Evolutionary conservation across 2,329 filamentous ascomycete genomes (phyloP).

Genomic region (Bimuria novae-zelandiae): DNA sequence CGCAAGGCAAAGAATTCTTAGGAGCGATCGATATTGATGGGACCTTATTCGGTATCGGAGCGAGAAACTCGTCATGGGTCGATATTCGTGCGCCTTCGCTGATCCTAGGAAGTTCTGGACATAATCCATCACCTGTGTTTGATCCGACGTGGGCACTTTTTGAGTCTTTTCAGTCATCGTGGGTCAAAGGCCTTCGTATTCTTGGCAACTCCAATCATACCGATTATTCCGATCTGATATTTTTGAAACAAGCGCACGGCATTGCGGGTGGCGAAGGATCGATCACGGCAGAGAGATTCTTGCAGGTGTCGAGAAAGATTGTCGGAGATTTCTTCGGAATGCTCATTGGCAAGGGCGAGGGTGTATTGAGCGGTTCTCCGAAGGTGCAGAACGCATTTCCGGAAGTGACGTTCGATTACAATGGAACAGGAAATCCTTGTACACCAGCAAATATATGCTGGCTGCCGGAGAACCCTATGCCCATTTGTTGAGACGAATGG

Average conservation of each 20-base stretch:
- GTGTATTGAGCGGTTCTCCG: background rate
- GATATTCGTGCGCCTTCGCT: slow-evolving; percentile 7
- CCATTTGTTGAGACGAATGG: background rate
- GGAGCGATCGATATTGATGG: slow-evolving; percentile 19
- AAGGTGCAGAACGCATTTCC: slow-evolving; percentile 5
- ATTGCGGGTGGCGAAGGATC: slow-evolving; percentile 12
- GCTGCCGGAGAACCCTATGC: background rate
- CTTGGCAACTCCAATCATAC: slow-evolving; percentile 15
- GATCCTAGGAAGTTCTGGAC: background rate
- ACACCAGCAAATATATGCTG: slow-evolving; percentile 1
- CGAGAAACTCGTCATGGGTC: slow-evolving; percentile 2
- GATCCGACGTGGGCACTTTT: slow-evolving; percentile 18
- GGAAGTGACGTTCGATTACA: slow-evolving; percentile 11
- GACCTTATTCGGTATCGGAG: slow-evolving; percentile 3
- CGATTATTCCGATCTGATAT: slow-evolving; percentile 20
- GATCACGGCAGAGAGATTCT: slow-evolving; percentile 12
- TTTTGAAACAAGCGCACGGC: slow-evolving; percentile 15
- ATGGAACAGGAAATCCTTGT: slow-evolving; percentile 6
- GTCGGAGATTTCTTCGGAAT: slow-evolving; percentile 14
- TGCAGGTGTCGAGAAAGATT: slow-evolving; percentile 12
- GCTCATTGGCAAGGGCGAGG: slow-evolving; percentile 4
- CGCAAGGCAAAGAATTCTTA: slow-evolving; percentile 1
- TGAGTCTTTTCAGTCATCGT: slow-evolving; percentile 10
- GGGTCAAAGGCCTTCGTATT: slow-evolving; percentile 13
- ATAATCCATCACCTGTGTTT: background rate